Percentiles rank a stretch among this genome's conserved stretches.
Evolutionary conservation across 176 grass and related monocot species (phyloP).

Genomic region (Dendrocalamus sinicus): DNA sequence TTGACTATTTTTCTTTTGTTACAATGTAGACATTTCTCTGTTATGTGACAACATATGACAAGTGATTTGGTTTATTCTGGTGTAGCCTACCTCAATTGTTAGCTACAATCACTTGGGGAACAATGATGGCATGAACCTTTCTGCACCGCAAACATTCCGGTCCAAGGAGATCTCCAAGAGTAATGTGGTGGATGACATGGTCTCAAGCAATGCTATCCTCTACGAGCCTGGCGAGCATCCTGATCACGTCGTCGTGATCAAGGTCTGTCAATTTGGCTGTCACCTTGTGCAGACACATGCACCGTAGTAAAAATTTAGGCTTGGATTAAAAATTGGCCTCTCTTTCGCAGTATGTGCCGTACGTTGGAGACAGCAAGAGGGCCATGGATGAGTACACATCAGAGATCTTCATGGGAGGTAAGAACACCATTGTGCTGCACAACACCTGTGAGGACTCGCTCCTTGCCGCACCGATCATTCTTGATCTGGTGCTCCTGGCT

Average conservation of each 20-base stretch:
- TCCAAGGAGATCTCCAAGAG: constrained; percentile 99
- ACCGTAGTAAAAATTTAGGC: background rate
- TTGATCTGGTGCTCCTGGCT: constrained; percentile 93
- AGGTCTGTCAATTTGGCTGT: constrained; percentile 54
- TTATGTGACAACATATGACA: background rate
- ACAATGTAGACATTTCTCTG: background rate
- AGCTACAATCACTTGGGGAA: constrained; percentile 99
- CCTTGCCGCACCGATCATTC: constrained; percentile 87
- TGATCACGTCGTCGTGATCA: constrained; percentile 94
- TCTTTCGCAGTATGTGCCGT: constrained; percentile 80
- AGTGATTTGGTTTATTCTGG: constrained; percentile 22
- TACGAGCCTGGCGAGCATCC: constrained; percentile 94
- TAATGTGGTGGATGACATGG: constrained; percentile 98
- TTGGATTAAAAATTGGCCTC: background rate
- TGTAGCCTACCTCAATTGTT: constrained; percentile 92
- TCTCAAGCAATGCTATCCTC: constrained; percentile 91
- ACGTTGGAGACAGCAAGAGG: constrained; percentile 95
- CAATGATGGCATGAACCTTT: constrained; percentile 96
- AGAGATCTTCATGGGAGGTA: constrained; percentile 98
- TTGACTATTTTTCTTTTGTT: background rate
- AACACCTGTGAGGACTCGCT: constrained; percentile 99
- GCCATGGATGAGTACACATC: constrained; percentile 99
- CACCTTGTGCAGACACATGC: background rate
- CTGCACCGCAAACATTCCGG: constrained; percentile 91
- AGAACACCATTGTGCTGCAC: constrained; percentile 90